Evolutionary conservation across 345 rosid species (phyloP).

Genomic region (Lepidium didymum): DNA sequence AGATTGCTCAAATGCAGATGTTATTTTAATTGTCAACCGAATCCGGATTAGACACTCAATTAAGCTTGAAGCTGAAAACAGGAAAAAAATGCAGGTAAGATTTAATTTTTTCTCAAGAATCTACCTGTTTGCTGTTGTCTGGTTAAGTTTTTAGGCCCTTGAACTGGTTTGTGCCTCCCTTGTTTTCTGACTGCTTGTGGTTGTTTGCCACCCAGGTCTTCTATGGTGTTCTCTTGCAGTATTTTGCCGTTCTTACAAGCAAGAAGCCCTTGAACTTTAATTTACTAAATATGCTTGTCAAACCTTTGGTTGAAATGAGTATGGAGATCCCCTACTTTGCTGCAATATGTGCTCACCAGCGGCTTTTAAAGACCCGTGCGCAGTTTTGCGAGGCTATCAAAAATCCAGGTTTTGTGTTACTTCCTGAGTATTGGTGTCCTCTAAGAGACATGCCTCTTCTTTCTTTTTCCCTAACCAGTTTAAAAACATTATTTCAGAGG

Average conservation of each 20-base stretch:
- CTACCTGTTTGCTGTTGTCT: not conserved
- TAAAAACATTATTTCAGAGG: constrained; percentile 38
- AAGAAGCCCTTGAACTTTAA: constrained; percentile 69
- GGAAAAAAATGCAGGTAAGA: constrained; percentile 87
- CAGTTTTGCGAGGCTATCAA: constrained; percentile 72
- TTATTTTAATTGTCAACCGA: constrained; percentile 46
- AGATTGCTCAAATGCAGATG: constrained; percentile 46
- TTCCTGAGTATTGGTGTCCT: not conserved
- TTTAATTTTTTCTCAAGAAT: not conserved
- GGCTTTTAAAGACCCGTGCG: constrained; percentile 52
- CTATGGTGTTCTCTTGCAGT: constrained; percentile 82
- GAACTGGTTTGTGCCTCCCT: not conserved
- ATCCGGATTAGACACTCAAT: constrained; percentile 62
- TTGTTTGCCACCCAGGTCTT: constrained; percentile 54
- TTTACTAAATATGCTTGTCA: constrained; percentile 69
- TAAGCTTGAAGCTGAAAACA: constrained; percentile 80
- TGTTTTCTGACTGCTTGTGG: not conserved
- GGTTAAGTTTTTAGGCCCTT: not conserved
- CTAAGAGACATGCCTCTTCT: not conserved
- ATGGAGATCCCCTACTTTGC: constrained; percentile 87
- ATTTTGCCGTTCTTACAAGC: constrained; percentile 75
- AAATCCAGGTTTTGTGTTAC: constrained; percentile 49
- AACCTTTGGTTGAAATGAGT: constrained; percentile 88
- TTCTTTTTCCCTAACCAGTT: constrained; percentile 2
- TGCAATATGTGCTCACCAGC: constrained; percentile 91